These are phyloP conservation scores for Aphanomyces cochlioides DNA, from an alignment of 352 stramenopile species.

Conservation along the genomic window DNA sequence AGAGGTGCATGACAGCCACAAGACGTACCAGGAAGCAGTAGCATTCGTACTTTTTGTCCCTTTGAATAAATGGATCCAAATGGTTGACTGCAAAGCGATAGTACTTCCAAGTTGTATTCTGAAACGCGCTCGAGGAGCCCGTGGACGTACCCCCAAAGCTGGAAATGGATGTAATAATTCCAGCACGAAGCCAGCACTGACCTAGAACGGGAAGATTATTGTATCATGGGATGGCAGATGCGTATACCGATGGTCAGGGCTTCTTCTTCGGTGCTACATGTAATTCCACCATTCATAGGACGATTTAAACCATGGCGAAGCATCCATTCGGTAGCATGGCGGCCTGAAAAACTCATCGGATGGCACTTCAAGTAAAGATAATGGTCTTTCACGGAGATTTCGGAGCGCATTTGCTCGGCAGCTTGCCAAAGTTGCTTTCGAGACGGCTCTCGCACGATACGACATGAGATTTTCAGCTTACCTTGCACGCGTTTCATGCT, in stretches of 20 bases:
- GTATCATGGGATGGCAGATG: background rate
- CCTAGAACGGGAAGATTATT: background rate
- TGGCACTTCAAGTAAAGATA: constrained; percentile 83
- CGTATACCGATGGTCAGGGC: constrained; percentile 62
- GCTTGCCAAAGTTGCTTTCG: constrained; percentile 79
- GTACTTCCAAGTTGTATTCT: constrained; percentile 83
- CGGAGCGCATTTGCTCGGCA: constrained; percentile 77
- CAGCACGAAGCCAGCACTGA: constrained; percentile 54
- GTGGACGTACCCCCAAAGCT: constrained; percentile 44
- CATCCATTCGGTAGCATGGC: constrained; percentile 81
- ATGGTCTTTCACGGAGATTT: constrained; percentile 63
- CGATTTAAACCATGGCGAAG: constrained; percentile 79
- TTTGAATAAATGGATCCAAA: constrained; percentile 48
- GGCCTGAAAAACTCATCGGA: constrained; percentile 71
- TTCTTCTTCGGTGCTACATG: constrained; percentile 80
- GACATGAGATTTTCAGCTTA: constrained; percentile 76
- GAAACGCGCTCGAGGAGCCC: constrained; percentile 36
- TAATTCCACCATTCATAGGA: constrained; percentile 77
- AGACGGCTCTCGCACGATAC: constrained; percentile 79
- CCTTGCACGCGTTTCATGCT: constrained; percentile 85
- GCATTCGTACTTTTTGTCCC: constrained; percentile 38
- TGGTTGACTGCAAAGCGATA: constrained; percentile 84
- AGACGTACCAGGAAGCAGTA: constrained; percentile 17
- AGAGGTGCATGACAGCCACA: background rate
- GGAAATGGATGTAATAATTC: constrained; percentile 68